These are phyloP conservation scores for Coriolopsis trogii DNA, from an alignment of 1,284 basidiomycete genomes.

Conservation along the genomic window DNA sequence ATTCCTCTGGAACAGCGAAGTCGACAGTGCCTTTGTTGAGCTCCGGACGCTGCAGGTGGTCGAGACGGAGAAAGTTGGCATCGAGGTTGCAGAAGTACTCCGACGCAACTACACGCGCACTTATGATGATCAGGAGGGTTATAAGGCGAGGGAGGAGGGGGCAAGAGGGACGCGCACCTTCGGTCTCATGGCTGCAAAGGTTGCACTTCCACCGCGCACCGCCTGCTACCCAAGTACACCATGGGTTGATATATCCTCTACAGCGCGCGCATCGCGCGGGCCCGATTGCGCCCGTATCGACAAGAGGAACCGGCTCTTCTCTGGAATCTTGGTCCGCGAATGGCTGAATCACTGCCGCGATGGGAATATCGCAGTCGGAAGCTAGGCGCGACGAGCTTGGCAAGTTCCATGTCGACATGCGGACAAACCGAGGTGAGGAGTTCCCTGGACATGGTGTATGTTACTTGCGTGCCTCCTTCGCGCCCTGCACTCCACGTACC, in stretches of 20 bases:
- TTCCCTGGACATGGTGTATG: constrained; percentile 49
- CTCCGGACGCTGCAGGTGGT: constrained; percentile 86
- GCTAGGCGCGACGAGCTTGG: constrained; percentile 85
- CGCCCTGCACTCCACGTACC: constrained; percentile 48
- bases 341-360: constrained; percentile 88
- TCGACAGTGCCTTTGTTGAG: constrained; percentile 92
- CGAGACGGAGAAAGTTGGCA: constrained; percentile 79
- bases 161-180: constrained; percentile 58
- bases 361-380: constrained; percentile 81
- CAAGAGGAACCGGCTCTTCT: constrained; percentile 82
- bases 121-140: not conserved
- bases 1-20: constrained; percentile 84
- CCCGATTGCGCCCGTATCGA: constrained; percentile 68
- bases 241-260: constrained; percentile 93
- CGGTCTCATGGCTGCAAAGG: constrained; percentile 82
- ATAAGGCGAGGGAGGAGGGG: not conserved
- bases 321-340: constrained; percentile 84
- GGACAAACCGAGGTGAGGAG: constrained; percentile 68
- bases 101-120: constrained; percentile 55
- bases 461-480: not conserved
- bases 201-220: constrained; percentile 94
- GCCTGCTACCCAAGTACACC: constrained; percentile 87
- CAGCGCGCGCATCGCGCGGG: constrained; percentile 89
- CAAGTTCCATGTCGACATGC: constrained; percentile 71
- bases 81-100: constrained; percentile 91